Evolutionary conservation across 2,329 filamentous ascomycete genomes (phyloP).

Genomic region (Lecanosticta acicola): DNA sequence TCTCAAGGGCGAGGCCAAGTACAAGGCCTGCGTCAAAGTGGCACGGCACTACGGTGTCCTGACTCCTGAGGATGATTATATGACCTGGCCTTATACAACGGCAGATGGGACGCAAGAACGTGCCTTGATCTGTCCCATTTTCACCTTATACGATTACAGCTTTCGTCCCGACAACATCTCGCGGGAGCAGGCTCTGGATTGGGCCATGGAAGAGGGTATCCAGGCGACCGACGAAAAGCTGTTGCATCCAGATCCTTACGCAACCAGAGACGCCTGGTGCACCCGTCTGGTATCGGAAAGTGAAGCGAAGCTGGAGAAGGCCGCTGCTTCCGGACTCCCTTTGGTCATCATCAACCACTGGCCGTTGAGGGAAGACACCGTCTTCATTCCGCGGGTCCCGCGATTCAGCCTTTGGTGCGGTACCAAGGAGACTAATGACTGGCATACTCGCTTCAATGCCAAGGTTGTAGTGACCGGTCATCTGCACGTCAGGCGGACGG

Average conservation of each 20-base stretch:
- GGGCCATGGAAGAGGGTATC: conserved; percentile 43
- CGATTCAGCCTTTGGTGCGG: conserved; percentile 46
- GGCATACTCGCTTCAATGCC: conserved; percentile 43
- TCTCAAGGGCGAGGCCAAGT: conserved; percentile 49
- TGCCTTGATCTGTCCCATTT: conserved; percentile 50
- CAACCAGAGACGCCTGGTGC: conserved; percentile 43
- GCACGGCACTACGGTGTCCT: conserved; percentile 49
- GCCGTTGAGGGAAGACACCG: conserved; percentile 42
- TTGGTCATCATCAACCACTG: conserved; percentile 44
- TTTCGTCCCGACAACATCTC: conserved; percentile 49
- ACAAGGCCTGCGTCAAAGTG: conserved; percentile 49
- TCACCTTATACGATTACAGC: conserved; percentile 57
- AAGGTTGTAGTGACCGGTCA: conserved; percentile 45
- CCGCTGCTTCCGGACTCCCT: conserved; percentile 27
- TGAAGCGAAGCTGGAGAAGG: conserved; percentile 37
- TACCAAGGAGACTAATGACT: conserved; percentile 43
- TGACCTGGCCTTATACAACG: conserved; percentile 40
- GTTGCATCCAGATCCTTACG: conserved; percentile 42
- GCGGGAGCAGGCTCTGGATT: conserved; percentile 44
- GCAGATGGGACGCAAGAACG: conserved; percentile 45
- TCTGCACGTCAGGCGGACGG: conserved; percentile 42
- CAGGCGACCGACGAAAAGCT: conserved; percentile 44
- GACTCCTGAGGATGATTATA: conserved; percentile 54
- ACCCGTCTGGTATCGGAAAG: conserved; percentile 37
- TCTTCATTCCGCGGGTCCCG: conserved; percentile 39